These are phyloP conservation scores for Cladosporium austrohemisphaericum DNA, from an alignment of 2,329 filamentous ascomycete species.

Conservation along the genomic window DNA sequence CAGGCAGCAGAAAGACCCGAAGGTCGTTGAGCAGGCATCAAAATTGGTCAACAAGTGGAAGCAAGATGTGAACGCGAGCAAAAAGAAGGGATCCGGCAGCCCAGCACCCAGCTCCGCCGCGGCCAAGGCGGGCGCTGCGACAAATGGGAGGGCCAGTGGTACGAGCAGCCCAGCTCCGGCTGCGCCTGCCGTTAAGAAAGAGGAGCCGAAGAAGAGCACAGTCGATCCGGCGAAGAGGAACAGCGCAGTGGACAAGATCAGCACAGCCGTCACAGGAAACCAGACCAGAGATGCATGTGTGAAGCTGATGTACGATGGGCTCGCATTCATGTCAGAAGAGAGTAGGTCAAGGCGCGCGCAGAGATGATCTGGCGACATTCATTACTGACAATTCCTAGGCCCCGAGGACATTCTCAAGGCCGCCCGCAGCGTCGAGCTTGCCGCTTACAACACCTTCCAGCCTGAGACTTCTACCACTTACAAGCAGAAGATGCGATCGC, in stretches of 20 bases:
- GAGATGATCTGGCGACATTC: background rate
- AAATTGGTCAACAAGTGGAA: constrained; percentile 89
- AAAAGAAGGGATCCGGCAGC: constrained; percentile 39
- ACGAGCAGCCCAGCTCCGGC: constrained; percentile 39
- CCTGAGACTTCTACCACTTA: constrained; percentile 71
- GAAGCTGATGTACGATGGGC: constrained; percentile 88
- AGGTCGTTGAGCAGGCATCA: constrained; percentile 68
- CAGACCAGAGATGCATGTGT: constrained; percentile 77
- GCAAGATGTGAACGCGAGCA: constrained; percentile 62
- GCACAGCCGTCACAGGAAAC: constrained; percentile 71
- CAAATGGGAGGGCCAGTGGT: constrained; percentile 34
- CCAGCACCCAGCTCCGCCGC: constrained; percentile 46
- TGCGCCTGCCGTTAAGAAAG: constrained; percentile 32
- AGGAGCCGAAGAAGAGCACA: constrained; percentile 45
- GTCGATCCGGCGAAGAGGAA: constrained; percentile 71
- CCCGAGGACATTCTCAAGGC: constrained; percentile 64
- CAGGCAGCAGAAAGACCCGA: constrained; percentile 71
- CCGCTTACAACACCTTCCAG: constrained; percentile 66
- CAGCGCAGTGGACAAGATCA: constrained; percentile 75
- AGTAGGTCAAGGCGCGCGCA: constrained; percentile 30
- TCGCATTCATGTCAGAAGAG: constrained; percentile 66
- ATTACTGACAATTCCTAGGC: constrained; percentile 27
- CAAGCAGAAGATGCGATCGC: constrained; percentile 81
- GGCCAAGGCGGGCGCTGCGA: constrained; percentile 32
- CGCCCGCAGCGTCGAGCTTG: constrained; percentile 70